Base-by-base conservation (phyloP, 2,329 filamentous ascomycete species). In the Phialemoniopsis sp. region DNA sequence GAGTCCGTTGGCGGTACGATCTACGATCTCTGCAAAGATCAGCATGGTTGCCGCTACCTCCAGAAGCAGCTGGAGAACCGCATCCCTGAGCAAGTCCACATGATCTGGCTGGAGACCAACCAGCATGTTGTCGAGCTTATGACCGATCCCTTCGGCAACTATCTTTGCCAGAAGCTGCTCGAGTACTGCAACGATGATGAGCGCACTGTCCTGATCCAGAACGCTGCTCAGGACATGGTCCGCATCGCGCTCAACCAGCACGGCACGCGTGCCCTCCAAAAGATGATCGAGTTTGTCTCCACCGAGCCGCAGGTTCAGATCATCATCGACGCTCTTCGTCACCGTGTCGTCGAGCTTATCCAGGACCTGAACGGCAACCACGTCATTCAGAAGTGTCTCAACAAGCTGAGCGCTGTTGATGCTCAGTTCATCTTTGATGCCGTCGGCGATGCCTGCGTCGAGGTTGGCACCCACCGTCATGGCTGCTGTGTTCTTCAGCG, bases 91-190 rank as follows among this genome's bases (percentile, higher is more conserved):
- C 80, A 94, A 54, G 78, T 96, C 37, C 86, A 94, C 61, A 82
- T 90, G 72, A 97, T 98, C 61, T 98, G 94, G 73, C 73, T 84
- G 21, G 93, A 98, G 71, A 95, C 90, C 38, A 89, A 91, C 58
- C 78, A 86, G 57, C 89, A 97, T 61, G 90, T 98, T 52, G 84
- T 95, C 47, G 93, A 98, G 70, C 75, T 98, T 49, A 98, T 98
- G 93, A 96, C 89, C 44, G 91, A 98, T 65, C 91, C 93, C 9
- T 98, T 98, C 63, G 93, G 93, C 61, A 98, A 98, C 72, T 98
- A 98, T 32, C 82, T 98, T 50, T 97, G 91, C 73, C 93, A 98
- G 73, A 98, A 97, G 76, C 73, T 98, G 46, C 78, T 98, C 26
- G 93, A 98, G 67, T 95, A 85, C 63, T 91, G 89, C 67, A 94